A percentile compares a stretch with the other conserved stretches of the same genome.
Evolutionary conservation across 2,329 filamentous ascomycete genomes (phyloP).

Genomic region (Bipolaris victoriae): DNA sequence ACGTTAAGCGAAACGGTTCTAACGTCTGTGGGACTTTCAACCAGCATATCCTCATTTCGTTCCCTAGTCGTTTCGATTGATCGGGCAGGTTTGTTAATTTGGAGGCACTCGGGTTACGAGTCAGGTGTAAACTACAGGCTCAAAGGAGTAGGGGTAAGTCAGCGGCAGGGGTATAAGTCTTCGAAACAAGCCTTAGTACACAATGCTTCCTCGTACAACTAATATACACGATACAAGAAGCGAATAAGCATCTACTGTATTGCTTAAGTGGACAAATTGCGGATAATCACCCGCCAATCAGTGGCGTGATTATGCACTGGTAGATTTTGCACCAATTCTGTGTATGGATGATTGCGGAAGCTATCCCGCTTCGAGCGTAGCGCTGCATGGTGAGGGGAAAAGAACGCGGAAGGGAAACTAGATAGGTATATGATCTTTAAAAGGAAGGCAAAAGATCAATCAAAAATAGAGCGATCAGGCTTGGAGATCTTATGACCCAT

Average conservation of each 20-base stretch:
- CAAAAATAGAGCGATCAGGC: not conserved
- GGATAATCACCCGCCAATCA: not conserved
- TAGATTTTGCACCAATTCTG: not conserved
- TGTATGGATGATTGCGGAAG: not conserved
- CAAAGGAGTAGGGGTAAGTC: not conserved
- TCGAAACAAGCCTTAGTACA: not conserved
- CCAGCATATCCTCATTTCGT: not conserved
- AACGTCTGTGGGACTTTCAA: not conserved
- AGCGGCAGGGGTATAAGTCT: not conserved
- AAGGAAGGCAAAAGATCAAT: not conserved
- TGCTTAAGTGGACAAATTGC: slow-evolving; percentile 1
- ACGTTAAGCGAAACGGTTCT: too few relatives aligned
- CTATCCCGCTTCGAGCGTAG: not conserved
- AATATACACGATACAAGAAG: not conserved
- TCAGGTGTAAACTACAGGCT: not conserved
- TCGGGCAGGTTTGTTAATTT: too few relatives aligned
- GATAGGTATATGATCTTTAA: not conserved
- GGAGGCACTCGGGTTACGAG: too few relatives aligned
- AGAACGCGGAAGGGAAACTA: too few relatives aligned
- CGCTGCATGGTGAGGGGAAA: not conserved
- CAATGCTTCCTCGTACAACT: not conserved
- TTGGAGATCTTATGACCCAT: not conserved
- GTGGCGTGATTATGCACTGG: not conserved
- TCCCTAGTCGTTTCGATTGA: too few relatives aligned
- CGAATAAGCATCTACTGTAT: not conserved